A percentile compares a stretch with the other conserved stretches of the same genome.
Evolutionary conservation across 2,329 filamentous ascomycete genomes (phyloP).

Genomic region (Verticillium zaregamsianum): DNA sequence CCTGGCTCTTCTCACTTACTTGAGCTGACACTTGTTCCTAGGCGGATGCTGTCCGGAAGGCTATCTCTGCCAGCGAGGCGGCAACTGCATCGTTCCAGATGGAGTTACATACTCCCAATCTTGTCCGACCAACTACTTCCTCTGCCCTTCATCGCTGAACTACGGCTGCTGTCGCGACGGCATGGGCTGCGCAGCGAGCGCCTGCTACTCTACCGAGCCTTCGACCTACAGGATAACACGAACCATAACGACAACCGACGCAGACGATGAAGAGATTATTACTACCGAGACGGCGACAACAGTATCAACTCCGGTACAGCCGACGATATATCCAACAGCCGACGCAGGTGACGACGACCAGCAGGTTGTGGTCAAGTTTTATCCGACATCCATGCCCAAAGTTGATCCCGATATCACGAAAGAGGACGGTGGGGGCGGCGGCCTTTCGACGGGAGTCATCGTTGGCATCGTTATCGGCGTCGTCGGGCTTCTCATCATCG

Average conservation of each 20-base stretch:
- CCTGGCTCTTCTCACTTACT: not conserved
- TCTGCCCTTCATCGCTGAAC: constrained; percentile 45
- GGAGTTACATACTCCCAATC: constrained; percentile 33
- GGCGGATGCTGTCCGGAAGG: constrained; percentile 43
- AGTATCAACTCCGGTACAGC: constrained; percentile 30
- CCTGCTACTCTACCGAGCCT: constrained; percentile 45
- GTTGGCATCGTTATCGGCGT: constrained; percentile 52
- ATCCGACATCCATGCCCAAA: constrained; percentile 40
- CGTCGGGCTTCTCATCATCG: constrained; percentile 40
- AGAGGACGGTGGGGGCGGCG: constrained; percentile 15
- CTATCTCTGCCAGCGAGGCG: constrained; percentile 33
- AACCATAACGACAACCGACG: constrained; percentile 40
- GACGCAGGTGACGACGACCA: constrained; percentile 16
- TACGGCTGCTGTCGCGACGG: constrained; percentile 50
- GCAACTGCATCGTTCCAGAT: constrained; percentile 38
- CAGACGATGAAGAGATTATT: constrained; percentile 31
- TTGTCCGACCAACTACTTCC: constrained; percentile 40
- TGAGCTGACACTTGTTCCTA: constrained; percentile 14
- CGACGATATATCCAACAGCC: constrained; percentile 20
- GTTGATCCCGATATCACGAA: constrained; percentile 17
- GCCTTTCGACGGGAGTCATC: constrained; percentile 36
- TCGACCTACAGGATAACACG: constrained; percentile 39
- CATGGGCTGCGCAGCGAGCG: constrained; percentile 41
- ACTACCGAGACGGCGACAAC: constrained; percentile 34
- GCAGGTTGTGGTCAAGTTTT: constrained; percentile 35